Percentiles rank a stretch among this genome's conserved stretches.
These are phyloP conservation scores for Rhizophagus sp. DNA, from an alignment of 192 early-diverging fungal genomes.

Conservation along the genomic window DNA sequence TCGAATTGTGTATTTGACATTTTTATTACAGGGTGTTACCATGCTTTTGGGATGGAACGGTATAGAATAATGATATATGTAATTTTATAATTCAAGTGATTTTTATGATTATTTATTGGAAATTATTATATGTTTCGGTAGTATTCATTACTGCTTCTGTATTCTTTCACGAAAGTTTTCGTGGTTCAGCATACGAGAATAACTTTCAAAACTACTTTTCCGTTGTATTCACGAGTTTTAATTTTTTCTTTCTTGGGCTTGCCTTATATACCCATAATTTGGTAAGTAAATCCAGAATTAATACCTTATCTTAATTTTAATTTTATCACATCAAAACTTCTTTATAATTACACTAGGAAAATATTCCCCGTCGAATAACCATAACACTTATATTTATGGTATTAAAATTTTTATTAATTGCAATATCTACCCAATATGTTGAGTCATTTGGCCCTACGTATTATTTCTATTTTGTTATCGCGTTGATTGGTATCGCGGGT, in stretches of 20 bases:
- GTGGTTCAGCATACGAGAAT: constrained; percentile 55
- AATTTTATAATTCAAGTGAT: not conserved
- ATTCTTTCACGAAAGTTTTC: constrained; percentile 67
- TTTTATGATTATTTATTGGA: not conserved
- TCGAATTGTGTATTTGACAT: constrained; percentile 60
- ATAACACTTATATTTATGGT: constrained; percentile 56
- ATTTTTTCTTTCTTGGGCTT: constrained; percentile 54
- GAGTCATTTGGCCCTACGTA: constrained; percentile 42
- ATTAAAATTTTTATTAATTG: constrained; percentile 50
- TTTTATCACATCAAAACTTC: too few species aligned
- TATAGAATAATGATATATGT: constrained; percentile 19
- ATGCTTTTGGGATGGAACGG: constrained; percentile 82
- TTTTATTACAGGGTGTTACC: constrained; percentile 73
- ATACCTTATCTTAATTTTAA: not conserved
- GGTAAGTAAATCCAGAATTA: constrained; percentile 33
- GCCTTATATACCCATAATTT: constrained; percentile 53
- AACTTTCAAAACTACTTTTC: constrained; percentile 83
- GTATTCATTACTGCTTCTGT: constrained; percentile 78
- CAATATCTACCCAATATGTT: constrained; percentile 51
- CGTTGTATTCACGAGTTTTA: constrained; percentile 60
- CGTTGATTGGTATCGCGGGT: constrained; percentile 58
- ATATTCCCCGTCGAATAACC: constrained; percentile 39
- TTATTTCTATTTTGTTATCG: constrained; percentile 67
- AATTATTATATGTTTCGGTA: constrained; percentile 15
- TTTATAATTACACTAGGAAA: constrained; percentile 27